These are phyloP conservation scores for Starmerella khaoyaiensis DNA, from an alignment of 805 yeast species.

Conservation along the genomic window DNA sequence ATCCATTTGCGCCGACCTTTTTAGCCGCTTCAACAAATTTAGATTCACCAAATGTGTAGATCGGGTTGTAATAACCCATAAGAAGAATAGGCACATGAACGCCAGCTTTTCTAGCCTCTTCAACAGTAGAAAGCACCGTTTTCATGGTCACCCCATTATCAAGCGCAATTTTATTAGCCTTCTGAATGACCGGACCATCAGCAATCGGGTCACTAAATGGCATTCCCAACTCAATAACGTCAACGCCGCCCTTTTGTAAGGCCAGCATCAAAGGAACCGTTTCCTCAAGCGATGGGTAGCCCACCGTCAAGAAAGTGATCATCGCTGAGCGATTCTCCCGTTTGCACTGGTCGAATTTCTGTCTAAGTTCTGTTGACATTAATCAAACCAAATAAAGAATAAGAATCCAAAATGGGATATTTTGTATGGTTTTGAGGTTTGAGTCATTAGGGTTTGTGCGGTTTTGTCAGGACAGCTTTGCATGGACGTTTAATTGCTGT, in stretches of 20 bases:
- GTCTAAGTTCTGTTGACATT: constrained; percentile 45
- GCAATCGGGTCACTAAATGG: constrained; percentile 99
- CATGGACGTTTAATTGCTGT: no score
- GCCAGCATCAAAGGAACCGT: constrained; percentile 78
- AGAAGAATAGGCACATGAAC: constrained; percentile 78
- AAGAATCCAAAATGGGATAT: no score
- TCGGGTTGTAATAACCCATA: constrained; percentile 98
- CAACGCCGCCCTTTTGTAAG: constrained; percentile 91
- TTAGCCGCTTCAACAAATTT: constrained; percentile 65
- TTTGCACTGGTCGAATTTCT: constrained; percentile 48
- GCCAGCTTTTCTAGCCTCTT: constrained; percentile 66
- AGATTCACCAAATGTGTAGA: constrained; percentile 78
- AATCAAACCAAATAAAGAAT: no score
- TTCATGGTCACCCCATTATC: constrained; percentile 67
- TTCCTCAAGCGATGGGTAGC: constrained; percentile 76
- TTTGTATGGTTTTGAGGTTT: no score
- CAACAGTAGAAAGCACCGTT: constrained; percentile 56
- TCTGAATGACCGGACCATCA: constrained; percentile 95
- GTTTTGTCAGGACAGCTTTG: no score
- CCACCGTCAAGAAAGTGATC: constrained; percentile 88
- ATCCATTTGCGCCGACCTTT: constrained; percentile 88
- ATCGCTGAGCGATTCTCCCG: constrained; percentile 67
- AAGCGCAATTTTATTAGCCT: constrained; percentile 63
- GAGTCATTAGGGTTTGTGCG: no score
- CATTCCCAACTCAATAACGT: constrained; percentile 84